Evolutionary conservation across 306 rosid species (phyloP), one percentile per base, ranked within the genome.

Genomic region (Lupinus albus): DNA sequence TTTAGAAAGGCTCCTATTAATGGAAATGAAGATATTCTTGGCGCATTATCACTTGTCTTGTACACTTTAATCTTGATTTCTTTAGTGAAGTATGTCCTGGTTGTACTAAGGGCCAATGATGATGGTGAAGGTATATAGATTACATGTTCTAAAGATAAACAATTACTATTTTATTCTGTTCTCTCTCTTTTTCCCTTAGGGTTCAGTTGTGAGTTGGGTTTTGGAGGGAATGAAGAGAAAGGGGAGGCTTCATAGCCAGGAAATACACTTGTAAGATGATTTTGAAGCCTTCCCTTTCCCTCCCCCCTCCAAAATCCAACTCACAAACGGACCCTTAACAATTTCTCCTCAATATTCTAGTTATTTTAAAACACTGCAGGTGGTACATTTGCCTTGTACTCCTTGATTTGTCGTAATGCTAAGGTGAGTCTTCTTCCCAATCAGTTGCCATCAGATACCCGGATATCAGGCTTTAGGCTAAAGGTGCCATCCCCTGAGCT

Each of bases 371-470:
- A 74, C 69, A 59, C 64, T 80, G 86, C 89, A 93, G 99, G 99
- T 74, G 99, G 99, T 64, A 90, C 99, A 47, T 94, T 94, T 90
- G 99, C 99, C 2, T 81, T 94, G 79, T 94, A 94, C 81, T 94
- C 97, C 11, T 88, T 94, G 88, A 94, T 94, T 75, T 94, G 99
- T 80, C 96, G 99, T 42, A 94, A 94, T 72, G 97, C 99, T 72
- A 94, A 94, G 88, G 99, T 86, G 84, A 94, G 91, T 81, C 99
- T 94, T 67, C 90, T 94, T 78, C 99, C 99, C 13, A 94, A 94
- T 84, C 99, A 90, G 80, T 84, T 90, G 81, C 99, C 87, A 28
- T 94, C 99, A 1, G 99, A 94, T 84, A 83, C 96, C 63, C 92
- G 87, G 35, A 90, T 94, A 74, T 94, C 99, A 15, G 91, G 99